Conservation (phyloP, 768 basidiomycete species). For the Pulveroboletus sp. region DNA sequence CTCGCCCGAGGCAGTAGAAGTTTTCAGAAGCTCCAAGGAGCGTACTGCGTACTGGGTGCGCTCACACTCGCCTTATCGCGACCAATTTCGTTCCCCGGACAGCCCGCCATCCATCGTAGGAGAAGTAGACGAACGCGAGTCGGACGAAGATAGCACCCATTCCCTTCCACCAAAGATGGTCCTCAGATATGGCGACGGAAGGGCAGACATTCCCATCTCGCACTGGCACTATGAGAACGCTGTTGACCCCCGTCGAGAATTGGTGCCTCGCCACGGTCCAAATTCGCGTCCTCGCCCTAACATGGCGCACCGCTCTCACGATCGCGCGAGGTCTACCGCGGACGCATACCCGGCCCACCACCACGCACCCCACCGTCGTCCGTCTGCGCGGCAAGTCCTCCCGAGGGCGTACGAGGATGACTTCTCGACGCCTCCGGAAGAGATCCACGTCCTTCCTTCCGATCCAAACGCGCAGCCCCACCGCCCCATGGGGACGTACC, state of each 20-base stretch:
- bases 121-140: constrained; percentile 38
- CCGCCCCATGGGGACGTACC: constrained; percentile 27
- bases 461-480: constrained; percentile 36
- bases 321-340: constrained; percentile 38
- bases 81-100: constrained; percentile 54
- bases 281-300: constrained; percentile 26
- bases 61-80: constrained; percentile 34
- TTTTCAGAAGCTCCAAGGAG: constrained; percentile 55
- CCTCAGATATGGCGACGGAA: constrained; percentile 61
- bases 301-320: constrained; percentile 31
- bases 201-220: constrained; percentile 63
- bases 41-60: constrained; percentile 66
- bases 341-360: constrained; percentile 29
- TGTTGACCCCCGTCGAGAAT: constrained; percentile 12
- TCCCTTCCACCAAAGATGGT: constrained; percentile 70
- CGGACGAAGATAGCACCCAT: constrained; percentile 40
- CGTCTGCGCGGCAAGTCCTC: constrained; percentile 16
- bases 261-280: constrained; percentile 20
- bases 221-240: constrained; percentile 33
- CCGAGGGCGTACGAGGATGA: constrained; percentile 19
- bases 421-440: constrained; percentile 44
- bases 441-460: constrained; percentile 61
- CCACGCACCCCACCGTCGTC: constrained; percentile 11
- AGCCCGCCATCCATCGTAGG: constrained; percentile 44
- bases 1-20: constrained; percentile 54